phyloP scores from a whole-genome alignment of 2,329 filamentous ascomycete genomes.

The Colletotrichum salicis region DNA sequence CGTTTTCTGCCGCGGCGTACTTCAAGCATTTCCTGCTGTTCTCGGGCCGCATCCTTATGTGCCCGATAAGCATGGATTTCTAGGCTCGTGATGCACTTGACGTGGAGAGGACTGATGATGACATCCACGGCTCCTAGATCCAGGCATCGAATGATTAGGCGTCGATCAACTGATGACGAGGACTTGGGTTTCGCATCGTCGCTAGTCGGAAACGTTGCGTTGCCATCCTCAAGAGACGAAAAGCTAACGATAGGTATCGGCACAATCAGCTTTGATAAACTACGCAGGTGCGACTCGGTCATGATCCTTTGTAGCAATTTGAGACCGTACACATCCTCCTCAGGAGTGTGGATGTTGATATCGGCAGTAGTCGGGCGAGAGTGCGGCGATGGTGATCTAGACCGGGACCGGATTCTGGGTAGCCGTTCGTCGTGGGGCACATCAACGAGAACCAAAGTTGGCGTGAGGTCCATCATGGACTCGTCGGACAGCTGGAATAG shows the following conservation, averaged over 20 bases:
- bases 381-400: constrained; percentile 58
- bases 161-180: constrained; percentile 49
- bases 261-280: constrained; percentile 66
- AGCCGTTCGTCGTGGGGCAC: constrained; percentile 62
- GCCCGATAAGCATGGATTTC: constrained; percentile 86
- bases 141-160: constrained; percentile 75
- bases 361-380: constrained; percentile 48
- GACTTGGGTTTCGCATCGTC: constrained; percentile 15
- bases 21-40: constrained; percentile 77
- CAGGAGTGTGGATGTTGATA: constrained; percentile 52
- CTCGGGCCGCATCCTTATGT: constrained; percentile 78
- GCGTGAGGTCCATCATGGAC: constrained; percentile 62
- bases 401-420: constrained; percentile 47
- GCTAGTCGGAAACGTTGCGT: constrained; percentile 42
- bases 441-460: constrained; percentile 68
- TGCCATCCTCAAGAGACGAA: constrained; percentile 43
- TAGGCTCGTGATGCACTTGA: constrained; percentile 78
- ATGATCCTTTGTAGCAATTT: constrained; percentile 66
- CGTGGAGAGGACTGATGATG: constrained; percentile 80
- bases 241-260: constrained; percentile 64
- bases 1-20: constrained; percentile 81
- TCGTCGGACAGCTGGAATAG: constrained; percentile 64
- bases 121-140: constrained; percentile 90
- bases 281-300: constrained; percentile 67
- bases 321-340: constrained; percentile 66